Evolutionary conservation across 306 rosid genomes (phyloP).

Genomic region (Dryas drummondii): DNA sequence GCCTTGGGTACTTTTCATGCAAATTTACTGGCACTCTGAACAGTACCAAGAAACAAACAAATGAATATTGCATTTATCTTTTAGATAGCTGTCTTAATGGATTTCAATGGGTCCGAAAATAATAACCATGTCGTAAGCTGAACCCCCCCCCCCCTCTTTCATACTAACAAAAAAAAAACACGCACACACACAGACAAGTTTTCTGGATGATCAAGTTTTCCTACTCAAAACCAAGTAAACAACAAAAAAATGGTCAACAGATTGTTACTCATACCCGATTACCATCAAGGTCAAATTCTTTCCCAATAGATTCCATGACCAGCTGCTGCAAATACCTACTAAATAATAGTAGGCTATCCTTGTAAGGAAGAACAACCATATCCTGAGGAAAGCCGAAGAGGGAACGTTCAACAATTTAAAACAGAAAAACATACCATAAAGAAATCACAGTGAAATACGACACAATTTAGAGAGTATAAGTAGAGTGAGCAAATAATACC

Average conservation of each 20-base stretch:
- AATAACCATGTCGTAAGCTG: too few relatives aligned
- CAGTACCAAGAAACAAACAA: too few relatives aligned
- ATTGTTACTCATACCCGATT: conserved; percentile 66
- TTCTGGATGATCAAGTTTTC: background rate
- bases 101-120: too few relatives aligned
- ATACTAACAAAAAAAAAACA: too few relatives aligned
- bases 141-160: too few relatives aligned
- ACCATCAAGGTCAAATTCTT: conserved; percentile 97
- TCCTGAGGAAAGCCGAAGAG: conserved; percentile 49
- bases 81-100: too few relatives aligned
- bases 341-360: conserved; percentile 84
- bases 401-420: background rate
- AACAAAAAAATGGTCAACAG: conserved; percentile 8
- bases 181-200: background rate
- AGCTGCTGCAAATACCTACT: conserved; percentile 97
- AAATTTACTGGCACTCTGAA: too few relatives aligned
- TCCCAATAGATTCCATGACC: conserved; percentile 99
- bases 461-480: conserved; percentile 4
- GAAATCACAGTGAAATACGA: conserved; percentile 22
- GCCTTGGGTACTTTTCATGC: background rate
- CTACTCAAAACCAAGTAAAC: background rate
- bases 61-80: too few relatives aligned
- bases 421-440: conserved; percentile 6
- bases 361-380: conserved; percentile 98
- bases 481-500: conserved; percentile 46